phyloP scores from a whole-genome alignment of 495 filamentous ascomycete genomes.

The Aspergillus egyptiacus region DNA sequence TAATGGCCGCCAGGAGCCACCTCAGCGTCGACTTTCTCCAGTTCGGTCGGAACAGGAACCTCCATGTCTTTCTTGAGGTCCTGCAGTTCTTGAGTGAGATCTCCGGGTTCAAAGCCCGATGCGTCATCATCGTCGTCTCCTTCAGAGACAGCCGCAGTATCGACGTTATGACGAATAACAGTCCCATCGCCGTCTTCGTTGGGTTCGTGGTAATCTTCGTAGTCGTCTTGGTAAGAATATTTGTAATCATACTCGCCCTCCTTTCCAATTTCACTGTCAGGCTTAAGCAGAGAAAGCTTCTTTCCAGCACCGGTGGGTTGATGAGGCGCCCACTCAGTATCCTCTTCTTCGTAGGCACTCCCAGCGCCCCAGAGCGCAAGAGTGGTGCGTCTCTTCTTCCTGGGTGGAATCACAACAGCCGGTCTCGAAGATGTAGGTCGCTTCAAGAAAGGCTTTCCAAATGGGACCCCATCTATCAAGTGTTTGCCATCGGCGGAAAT shows the following conservation, averaged over 20 bases:
- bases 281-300: conserved; percentile 16
- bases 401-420: conserved; percentile 63
- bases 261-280: conserved; percentile 4
- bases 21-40: conserved; percentile 18
- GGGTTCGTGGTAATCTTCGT: conserved; percentile 21
- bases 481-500: conserved; percentile 76
- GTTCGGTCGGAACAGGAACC: conserved; percentile 17
- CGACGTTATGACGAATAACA: conserved; percentile 35
- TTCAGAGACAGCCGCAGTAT: conserved; percentile 23
- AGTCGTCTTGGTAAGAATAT: conserved; percentile 16
- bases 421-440: conserved; percentile 53
- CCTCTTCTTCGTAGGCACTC: conserved; percentile 28
- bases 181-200: conserved; percentile 37
- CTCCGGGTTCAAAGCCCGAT: conserved; percentile 35
- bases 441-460: conserved; percentile 67
- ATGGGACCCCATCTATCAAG: conserved; percentile 83
- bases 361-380: conserved; percentile 29
- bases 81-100: conserved; percentile 39
- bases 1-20: conserved; percentile 2
- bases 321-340: conserved; percentile 36
- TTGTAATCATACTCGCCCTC: conserved; percentile 3
- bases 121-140: conserved; percentile 36
- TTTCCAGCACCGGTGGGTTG: conserved; percentile 16
- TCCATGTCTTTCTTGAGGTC: conserved; percentile 41
- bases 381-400: conserved; percentile 60